Evolutionary conservation across 2,329 filamentous ascomycete genomes (phyloP), one percentile per base, ranked within the genome.

Genomic region (Phialophora expanda): DNA sequence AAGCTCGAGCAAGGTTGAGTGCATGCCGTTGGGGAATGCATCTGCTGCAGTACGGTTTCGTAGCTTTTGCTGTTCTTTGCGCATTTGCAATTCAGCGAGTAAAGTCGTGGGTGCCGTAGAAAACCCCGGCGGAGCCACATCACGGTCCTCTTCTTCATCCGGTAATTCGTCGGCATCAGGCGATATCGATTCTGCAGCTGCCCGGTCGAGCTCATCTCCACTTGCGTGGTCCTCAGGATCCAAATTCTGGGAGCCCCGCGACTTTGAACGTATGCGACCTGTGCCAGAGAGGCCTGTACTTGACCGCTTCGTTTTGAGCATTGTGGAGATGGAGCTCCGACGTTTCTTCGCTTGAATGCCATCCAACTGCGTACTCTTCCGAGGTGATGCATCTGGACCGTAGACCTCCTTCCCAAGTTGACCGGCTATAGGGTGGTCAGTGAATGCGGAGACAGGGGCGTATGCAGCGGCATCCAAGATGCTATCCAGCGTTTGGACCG

Each of bases 391-490:
- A 48, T 69, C 53, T 17, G 53, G 56, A 7, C 90, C 90, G 74
- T 95, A 96, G 0, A 93, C 86, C 72, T 94, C 90, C 4, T 85
- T 77, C 26, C 92, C 90, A 11, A 93, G 82, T 68, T 88, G 87
- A 4, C 93, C 93, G 30, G 89, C 90, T 74, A 91, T 93, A 0
- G 89, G 87, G 76, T 97, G 93, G 74, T 97, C 92, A 0, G 91
- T 96, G 73, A 98, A 98, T 28, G 93, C 94, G 70, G 85, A 92
- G 32, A 97, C 93, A 0, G 95, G 95, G 0, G 95, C 94, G 66
- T 85, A 86, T 2, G 92, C 91, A 2, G 94, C 95, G 7, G 94
- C 95, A 75, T 97, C 90, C 17, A 99, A 84, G 61, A 99, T 96
- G 75, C 88, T 93, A 71, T 99, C 93, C 7, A 99, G 85, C 0